Evolutionary conservation across 768 basidiomycete species (phyloP).

Genomic region (Mycena epipterygia): DNA sequence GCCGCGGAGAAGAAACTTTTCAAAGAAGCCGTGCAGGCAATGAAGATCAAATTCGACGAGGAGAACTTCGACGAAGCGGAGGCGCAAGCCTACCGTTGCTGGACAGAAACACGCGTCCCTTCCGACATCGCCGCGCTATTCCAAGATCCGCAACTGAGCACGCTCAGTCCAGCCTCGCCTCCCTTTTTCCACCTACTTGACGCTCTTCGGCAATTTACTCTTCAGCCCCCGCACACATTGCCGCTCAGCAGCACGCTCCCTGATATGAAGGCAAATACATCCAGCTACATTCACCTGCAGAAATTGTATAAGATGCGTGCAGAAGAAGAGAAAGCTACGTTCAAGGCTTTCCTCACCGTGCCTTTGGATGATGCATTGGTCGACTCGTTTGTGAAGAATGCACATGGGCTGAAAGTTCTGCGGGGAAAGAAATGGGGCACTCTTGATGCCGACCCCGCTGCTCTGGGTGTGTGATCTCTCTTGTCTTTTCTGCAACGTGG

Average conservation of each 20-base stretch:
- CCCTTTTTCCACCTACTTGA: slow-evolving; percentile 85
- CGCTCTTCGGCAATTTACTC: slow-evolving; percentile 77
- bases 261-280: slow-evolving; percentile 96
- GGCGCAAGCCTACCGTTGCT: slow-evolving; percentile 87
- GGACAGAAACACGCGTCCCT: slow-evolving; percentile 74
- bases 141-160: slow-evolving; percentile 65
- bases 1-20: slow-evolving; percentile 82
- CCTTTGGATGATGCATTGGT: slow-evolving; percentile 66
- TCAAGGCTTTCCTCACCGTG: slow-evolving; percentile 64
- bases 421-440: slow-evolving; percentile 73
- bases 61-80: slow-evolving; percentile 98
- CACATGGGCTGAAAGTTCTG: slow-evolving; percentile 78
- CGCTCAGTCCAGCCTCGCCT: slow-evolving; percentile 59
- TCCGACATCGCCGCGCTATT: slow-evolving; percentile 76
- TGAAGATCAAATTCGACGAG: slow-evolving; percentile 86
- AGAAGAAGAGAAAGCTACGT: slow-evolving; percentile 71
- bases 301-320: slow-evolving; percentile 86
- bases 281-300: slow-evolving; percentile 87
- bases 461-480: slow-evolving; percentile 58
- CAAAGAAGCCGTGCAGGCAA: slow-evolving; percentile 72
- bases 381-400: slow-evolving; percentile 85
- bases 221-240: slow-evolving; percentile 69
- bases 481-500: slow-evolving; percentile 17
- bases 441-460: slow-evolving; percentile 62
- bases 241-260: slow-evolving; percentile 91